Evolutionary conservation across 768 basidiomycete species (phyloP).

Genomic region (Leccinum variicolor): DNA sequence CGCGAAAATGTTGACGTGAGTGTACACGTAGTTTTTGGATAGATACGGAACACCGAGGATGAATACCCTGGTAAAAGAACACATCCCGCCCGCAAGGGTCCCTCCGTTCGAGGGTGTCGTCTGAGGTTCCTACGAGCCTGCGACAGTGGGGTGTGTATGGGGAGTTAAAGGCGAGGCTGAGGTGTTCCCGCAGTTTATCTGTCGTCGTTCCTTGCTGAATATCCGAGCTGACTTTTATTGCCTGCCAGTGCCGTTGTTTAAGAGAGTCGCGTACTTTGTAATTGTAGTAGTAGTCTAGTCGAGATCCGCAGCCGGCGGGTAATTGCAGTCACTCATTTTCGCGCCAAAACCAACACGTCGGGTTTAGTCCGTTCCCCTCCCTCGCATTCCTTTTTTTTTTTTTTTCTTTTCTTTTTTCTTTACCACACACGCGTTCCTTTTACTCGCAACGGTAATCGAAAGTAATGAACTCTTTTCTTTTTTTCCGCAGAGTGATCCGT

Average conservation of each 20-base stretch:
- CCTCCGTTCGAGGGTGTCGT: slow-evolving; percentile 33
- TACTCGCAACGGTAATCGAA: neutral
- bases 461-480: slow-evolving; percentile 17
- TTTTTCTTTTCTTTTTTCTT: slow-evolving; percentile 4
- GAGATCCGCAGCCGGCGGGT: slow-evolving; percentile 7
- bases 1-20: neutral
- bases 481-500: neutral
- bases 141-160: slow-evolving; percentile 64
- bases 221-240: slow-evolving; percentile 2
- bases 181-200: slow-evolving; percentile 27
- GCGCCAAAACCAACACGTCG: slow-evolving; percentile 11
- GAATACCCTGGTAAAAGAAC: slow-evolving; percentile 90
- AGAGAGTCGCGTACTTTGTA: neutral
- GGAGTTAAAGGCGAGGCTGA: slow-evolving; percentile 91
- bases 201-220: neutral
- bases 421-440: too few species aligned
- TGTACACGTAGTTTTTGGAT: neutral
- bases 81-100: slow-evolving; percentile 54
- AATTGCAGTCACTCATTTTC: slow-evolving; percentile 9
- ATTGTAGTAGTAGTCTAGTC: neutral
- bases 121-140: slow-evolving; percentile 24
- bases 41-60: slow-evolving; percentile 48
- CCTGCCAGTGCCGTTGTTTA: neutral
- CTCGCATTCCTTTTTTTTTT: slow-evolving; percentile 1
- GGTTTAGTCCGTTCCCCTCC: neutral